Base-by-base conservation (phyloP, 305 asterid genomes). In the Fraxinus dipetala region DNA sequence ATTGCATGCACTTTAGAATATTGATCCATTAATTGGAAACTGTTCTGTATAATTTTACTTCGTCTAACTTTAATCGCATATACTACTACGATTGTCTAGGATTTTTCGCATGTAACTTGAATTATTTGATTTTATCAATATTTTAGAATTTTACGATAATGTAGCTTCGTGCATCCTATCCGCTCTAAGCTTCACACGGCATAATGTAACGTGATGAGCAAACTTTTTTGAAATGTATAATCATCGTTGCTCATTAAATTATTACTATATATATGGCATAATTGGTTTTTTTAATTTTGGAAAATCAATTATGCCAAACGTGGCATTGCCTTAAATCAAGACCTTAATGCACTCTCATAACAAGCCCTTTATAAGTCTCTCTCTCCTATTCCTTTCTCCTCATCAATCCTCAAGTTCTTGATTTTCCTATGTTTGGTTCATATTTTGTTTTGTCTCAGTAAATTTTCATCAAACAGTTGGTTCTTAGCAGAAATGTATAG, bases 401-500 rank as follows among this genome's bases (percentile, higher is more conserved):
- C 72, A 8, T 26, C 72, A 2, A 18, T 40, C 51, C 14, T 40
- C 51, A 7, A 5, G 40, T 2, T 10, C 43, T 36, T 36, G 10
- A 7, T 36, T 36, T 7, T 36, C 43, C 43, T 36, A 36, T 2
- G 43, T 36, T 36, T 36, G 43, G 30, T 61, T 61, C 13, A 14
- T 63, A 1, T 7, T 22, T 24, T 63, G 26, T 22, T 7, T 22
- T 22, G 10, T 63, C 31, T 6, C 31, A 0, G 72, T 22, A 63
- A 2, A 14, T 20, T 63, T 63, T 63, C 32, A 9, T 24, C 72
- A 10, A 63, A 63, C 31, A 63, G 32, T 63, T 22, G 72, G 31
- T 22, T 20, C 18, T 45, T 13, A 45, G 34, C 34, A 63, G 34
- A 56, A 59, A 81, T 81, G 84, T 56, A 65, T 30, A 73, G 73